Conservation (phyloP, 2,329 filamentous ascomycete genomes). For the Aspergillus sp. region DNA sequence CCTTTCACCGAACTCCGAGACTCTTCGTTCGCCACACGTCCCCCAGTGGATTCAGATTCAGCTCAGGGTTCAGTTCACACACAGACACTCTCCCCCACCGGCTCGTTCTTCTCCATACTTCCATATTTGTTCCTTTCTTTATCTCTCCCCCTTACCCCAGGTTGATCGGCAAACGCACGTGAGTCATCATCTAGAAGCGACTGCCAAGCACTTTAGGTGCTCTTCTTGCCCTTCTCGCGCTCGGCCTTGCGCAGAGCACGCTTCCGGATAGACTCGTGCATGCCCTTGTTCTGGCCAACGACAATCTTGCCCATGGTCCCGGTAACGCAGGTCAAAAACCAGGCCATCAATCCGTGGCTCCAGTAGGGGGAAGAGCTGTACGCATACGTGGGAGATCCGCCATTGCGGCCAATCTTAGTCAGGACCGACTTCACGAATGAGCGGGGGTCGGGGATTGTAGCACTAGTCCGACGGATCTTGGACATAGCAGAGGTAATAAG, state of each 20-base stretch:
- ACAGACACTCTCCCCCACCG: not conserved
- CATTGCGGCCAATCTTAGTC: constrained; percentile 75
- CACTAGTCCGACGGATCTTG: constrained; percentile 80
- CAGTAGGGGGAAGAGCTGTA: constrained; percentile 91
- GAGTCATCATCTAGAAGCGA: not conserved
- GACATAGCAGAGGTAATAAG: constrained; percentile 96
- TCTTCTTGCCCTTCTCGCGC: constrained; percentile 67
- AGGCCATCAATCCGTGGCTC: constrained; percentile 87
- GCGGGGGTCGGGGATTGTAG: constrained; percentile 77
- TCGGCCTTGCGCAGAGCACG: constrained; percentile 82
- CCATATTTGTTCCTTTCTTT: not conserved
- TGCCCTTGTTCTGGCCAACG: constrained; percentile 63
- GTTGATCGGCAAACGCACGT: not conserved
- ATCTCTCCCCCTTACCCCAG: not conserved
- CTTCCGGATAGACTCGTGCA: constrained; percentile 81
- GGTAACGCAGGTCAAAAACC: constrained; percentile 66
- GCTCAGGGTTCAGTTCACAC: not conserved
- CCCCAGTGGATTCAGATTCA: not conserved
- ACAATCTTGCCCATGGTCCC: constrained; percentile 61
- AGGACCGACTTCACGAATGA: constrained; percentile 78
- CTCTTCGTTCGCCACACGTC: not conserved
- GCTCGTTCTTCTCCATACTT: not conserved
- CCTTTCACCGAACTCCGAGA: not conserved
- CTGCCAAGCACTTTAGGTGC: constrained; percentile 27
- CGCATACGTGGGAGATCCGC: constrained; percentile 74